Percentiles rank a stretch among this genome's conserved stretches.
These are phyloP conservation scores for Paracamarosporium sp. DNA, from an alignment of 2,329 filamentous ascomycete genomes.

Conservation along the genomic window DNA sequence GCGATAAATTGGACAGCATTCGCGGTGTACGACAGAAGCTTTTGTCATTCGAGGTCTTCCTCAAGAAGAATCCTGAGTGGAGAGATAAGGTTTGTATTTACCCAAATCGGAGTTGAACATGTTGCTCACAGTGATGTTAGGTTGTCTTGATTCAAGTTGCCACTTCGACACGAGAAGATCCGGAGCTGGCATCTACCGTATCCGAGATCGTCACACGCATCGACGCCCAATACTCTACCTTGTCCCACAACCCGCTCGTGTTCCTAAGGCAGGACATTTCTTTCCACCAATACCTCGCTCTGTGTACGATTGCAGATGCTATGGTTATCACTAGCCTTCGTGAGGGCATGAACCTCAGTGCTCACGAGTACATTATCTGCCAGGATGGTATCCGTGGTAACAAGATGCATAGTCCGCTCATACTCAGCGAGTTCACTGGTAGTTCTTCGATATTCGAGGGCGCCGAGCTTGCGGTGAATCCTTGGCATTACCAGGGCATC, in stretches of 20 bases:
- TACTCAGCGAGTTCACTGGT: conserved; percentile 94
- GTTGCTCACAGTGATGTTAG: conserved; percentile 42
- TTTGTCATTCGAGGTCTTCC: conserved; percentile 87
- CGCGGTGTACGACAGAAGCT: conserved; percentile 94
- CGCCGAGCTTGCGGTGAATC: conserved; percentile 85
- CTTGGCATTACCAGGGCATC: conserved; percentile 91
- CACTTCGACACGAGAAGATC: conserved; percentile 86
- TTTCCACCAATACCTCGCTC: conserved; percentile 89
- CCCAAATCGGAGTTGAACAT: background rate
- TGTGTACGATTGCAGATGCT: conserved; percentile 87
- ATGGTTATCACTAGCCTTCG: conserved; percentile 95
- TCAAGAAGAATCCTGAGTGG: conserved; percentile 93
- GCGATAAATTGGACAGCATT: conserved; percentile 93
- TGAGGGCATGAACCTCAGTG: conserved; percentile 96
- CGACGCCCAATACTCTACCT: conserved; percentile 87
- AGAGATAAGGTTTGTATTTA: conserved; percentile 65
- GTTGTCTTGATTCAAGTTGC: conserved; percentile 94
- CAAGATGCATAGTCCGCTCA: conserved; percentile 86
- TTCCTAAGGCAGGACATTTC: conserved; percentile 95
- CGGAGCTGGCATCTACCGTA: conserved; percentile 84
- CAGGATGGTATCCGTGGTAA: conserved; percentile 77
- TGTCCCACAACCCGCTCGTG: conserved; percentile 90
- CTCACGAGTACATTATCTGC: conserved; percentile 91
- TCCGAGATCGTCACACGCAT: conserved; percentile 95
- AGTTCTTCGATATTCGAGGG: conserved; percentile 85